Percentiles rank a stretch among this genome's conserved stretches.
Conservation (phyloP, 2,329 filamentous ascomycete genomes). For the Sordariomycetes sp. region DNA sequence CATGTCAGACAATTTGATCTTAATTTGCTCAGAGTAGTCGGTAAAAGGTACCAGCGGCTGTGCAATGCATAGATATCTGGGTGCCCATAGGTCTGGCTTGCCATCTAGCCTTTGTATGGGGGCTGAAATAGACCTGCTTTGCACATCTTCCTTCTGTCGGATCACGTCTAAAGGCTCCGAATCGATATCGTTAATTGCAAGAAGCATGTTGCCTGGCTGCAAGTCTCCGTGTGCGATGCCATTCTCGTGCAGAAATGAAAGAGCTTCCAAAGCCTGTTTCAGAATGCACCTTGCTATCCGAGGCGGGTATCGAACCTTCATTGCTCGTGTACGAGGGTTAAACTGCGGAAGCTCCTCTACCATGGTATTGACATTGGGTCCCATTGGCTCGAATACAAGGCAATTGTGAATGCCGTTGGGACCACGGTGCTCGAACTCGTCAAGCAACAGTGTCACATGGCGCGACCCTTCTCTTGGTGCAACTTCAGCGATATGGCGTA, state of each 20-base stretch:
- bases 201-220: slow-evolving; percentile 26
- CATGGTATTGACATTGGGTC: slow-evolving; percentile 24
- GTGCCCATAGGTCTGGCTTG: slow-evolving; percentile 17
- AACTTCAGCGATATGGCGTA: slow-evolving; percentile 5
- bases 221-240: slow-evolving; percentile 27
- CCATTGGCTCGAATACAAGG: slow-evolving; percentile 20
- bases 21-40: slow-evolving; percentile 11
- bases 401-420: slow-evolving; percentile 22
- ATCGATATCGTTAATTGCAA: slow-evolving; percentile 18
- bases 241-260: slow-evolving; percentile 23
- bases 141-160: slow-evolving; percentile 13
- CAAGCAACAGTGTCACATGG: slow-evolving; percentile 19
- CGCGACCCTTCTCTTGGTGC: slow-evolving; percentile 10
- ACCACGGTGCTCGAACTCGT: slow-evolving; percentile 17
- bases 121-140: slow-evolving; percentile 12
- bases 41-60: slow-evolving; percentile 14
- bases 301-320: slow-evolving; percentile 19
- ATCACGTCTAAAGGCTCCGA: slow-evolving; percentile 12
- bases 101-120: slow-evolving; percentile 18
- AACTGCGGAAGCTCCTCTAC: slow-evolving; percentile 22
- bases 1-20: slow-evolving; percentile 19
- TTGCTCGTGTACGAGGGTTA: slow-evolving; percentile 12
- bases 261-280: slow-evolving; percentile 22
- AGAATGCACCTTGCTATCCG: slow-evolving; percentile 27
- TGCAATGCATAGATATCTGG: slow-evolving; percentile 17